Base-by-base conservation (phyloP, 495 filamentous ascomycete species). In the Hypoxylon fuscum region DNA sequence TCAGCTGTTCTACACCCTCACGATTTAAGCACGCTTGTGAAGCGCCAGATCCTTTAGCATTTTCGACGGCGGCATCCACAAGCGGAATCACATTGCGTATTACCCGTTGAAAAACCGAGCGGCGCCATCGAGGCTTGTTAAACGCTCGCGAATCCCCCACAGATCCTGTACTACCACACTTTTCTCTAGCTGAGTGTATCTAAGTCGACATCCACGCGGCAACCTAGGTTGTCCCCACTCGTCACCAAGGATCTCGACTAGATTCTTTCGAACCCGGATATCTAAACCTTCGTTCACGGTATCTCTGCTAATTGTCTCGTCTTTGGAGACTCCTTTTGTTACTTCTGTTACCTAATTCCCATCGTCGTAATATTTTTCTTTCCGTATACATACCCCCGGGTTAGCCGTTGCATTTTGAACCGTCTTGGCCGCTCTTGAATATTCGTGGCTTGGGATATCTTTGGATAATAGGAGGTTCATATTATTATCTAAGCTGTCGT, bases 121-220 rank as follows among this genome's bases (percentile, higher is more conserved):
- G 22, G 42, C 53, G 53, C 32, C 53, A 42, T 40, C 41, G 54
- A 57, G 41, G 52, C 48, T 54, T 49, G 9, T 58, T 66, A 62
- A 56, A 62, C 63, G 53, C 63, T 29, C 42, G 8, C 38, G 23
- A 46, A 22, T 50, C 63, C 63, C 63, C 57, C 63, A 58, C 63
- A 62, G 18, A 42, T 27, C 38, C 41, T 66, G 63, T 66, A 54
- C 63, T 49, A 66, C 63, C 63, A 62, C 57, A 66, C 63, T 34
- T 14, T 66, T 62, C 52, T 44, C 47, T 53, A 48, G 49, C 45
- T 40, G 37, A 40, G 37, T 18, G 35, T 52, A 61, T 60, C 55
- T 52, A 29, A 46, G 31, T 35, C 52, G 53, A 51, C 57, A 44
- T 62, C 57, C 47, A 58, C 47, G 34, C 53, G 52, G 50, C 47